Conservation (phyloP, 805 yeast genomes). For the Cyberlindnera lachancei region DNA sequence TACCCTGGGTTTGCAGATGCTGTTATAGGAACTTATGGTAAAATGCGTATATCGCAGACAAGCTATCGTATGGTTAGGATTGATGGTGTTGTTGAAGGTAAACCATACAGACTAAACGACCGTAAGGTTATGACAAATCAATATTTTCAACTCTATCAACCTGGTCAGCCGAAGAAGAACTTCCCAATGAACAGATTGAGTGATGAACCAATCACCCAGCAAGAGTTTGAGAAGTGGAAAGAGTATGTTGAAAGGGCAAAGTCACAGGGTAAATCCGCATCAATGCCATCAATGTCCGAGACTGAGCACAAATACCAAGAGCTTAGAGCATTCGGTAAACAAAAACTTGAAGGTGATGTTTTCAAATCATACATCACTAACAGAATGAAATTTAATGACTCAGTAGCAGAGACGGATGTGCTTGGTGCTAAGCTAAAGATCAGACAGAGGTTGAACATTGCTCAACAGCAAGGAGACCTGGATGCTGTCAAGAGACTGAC, state of each 20-base stretch:
- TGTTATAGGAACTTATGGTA: constrained; percentile 69
- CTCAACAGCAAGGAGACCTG: constrained; percentile 41
- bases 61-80: constrained; percentile 81
- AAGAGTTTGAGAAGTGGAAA: constrained; percentile 68
- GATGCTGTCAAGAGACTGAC: constrained; percentile 33
- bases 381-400: constrained; percentile 56
- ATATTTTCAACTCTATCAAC: constrained; percentile 74
- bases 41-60: constrained; percentile 66
- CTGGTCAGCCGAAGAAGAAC: constrained; percentile 58
- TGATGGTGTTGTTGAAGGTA: constrained; percentile 49
- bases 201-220: constrained; percentile 62
- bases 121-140: constrained; percentile 38
- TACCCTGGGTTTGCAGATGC: constrained; percentile 73
- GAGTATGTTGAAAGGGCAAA: constrained; percentile 52
- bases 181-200: constrained; percentile 76
- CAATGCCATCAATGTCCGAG: constrained; percentile 55
- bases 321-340: constrained; percentile 53
- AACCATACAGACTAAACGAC: constrained; percentile 43
- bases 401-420: constrained; percentile 59
- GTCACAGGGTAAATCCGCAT: constrained; percentile 21
- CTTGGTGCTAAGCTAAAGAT: constrained; percentile 68
- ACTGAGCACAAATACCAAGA: constrained; percentile 58
- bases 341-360: constrained; percentile 62
- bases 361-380: constrained; percentile 71
- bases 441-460: constrained; percentile 68